Conservation (phyloP, 2,329 filamentous ascomycete species). For the Penicillium sp. region DNA sequence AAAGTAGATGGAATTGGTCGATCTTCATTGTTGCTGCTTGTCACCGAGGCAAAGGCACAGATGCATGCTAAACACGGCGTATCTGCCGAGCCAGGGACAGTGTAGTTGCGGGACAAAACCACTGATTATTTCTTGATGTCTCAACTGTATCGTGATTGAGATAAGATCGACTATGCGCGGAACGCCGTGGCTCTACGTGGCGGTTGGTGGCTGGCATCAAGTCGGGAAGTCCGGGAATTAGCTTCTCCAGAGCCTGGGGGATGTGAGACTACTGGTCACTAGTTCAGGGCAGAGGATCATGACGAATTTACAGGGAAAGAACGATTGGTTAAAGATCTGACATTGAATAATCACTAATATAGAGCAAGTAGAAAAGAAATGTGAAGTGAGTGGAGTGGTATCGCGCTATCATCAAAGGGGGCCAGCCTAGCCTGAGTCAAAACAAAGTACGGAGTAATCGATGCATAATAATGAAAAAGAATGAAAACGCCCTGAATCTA, state of each 20-base stretch:
- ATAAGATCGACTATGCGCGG: background rate
- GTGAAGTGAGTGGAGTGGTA: slow-evolving; percentile 26
- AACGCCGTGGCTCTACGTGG: background rate
- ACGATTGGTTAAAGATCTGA: background rate
- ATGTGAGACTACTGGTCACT: background rate
- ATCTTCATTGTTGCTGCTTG: slow-evolving; percentile 6
- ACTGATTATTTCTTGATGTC: background rate
- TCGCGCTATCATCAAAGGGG: slow-evolving; percentile 21
- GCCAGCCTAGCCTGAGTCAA: slow-evolving; percentile 9
- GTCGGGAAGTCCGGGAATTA: slow-evolving; percentile 4
- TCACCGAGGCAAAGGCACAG: background rate
- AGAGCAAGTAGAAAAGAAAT: background rate
- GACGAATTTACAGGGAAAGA: no score
- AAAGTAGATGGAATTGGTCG: slow-evolving; percentile 12
- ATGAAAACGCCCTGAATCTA: slow-evolving; percentile 3
- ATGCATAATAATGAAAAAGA: slow-evolving; percentile 11
- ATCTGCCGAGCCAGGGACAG: background rate
- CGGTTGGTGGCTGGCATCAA: background rate
- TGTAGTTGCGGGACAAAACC: slow-evolving; percentile 5
- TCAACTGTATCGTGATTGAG: background rate
- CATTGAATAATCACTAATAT: background rate
- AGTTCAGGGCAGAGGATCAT: no score
- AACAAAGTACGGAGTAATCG: slow-evolving; percentile 6
- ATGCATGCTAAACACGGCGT: slow-evolving; percentile 5
- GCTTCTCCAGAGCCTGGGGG: background rate